These are phyloP conservation scores for Trichoderma polysporum DNA, from an alignment of 2,329 filamentous ascomycete species.

Conservation along the genomic window DNA sequence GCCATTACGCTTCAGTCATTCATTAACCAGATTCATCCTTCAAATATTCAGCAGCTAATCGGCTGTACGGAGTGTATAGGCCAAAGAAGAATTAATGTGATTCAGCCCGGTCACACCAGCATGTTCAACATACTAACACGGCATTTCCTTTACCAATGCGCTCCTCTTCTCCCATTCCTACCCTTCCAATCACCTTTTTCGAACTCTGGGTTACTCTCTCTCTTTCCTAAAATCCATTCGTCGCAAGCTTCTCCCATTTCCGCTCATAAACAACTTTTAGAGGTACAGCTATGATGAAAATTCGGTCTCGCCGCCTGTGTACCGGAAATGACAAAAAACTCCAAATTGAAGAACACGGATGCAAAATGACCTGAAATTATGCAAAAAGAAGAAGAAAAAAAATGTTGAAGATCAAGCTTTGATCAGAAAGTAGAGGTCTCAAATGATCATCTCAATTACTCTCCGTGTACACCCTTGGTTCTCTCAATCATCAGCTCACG, in stretches of 20 bases:
- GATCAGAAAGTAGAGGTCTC: not conserved
- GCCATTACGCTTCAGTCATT: not conserved
- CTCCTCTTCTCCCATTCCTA: not conserved
- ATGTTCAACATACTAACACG: not conserved
- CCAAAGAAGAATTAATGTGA: not conserved
- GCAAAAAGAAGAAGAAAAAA: not conserved
- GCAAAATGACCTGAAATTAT: slow-evolving; percentile 1
- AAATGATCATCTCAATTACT: not conserved
- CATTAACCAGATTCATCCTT: not conserved
- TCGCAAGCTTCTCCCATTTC: not conserved
- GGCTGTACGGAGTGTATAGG: not conserved
- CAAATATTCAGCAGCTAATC: not conserved
- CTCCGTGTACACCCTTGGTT: slow-evolving; percentile 51
- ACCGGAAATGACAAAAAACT: slow-evolving; percentile 15
- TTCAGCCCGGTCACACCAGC: not conserved
- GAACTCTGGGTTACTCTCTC: not conserved
- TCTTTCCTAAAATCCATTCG: not conserved
- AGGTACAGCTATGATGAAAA: not conserved
- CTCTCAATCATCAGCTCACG: slow-evolving; percentile 66
- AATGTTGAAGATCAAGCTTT: not conserved
- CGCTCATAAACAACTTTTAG: not conserved
- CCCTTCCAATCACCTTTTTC: not conserved
- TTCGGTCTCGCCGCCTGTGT: slow-evolving; percentile 2
- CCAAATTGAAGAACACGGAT: slow-evolving; percentile 14
- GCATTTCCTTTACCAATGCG: not conserved